Evolutionary conservation across 1,139 yeast genomes (phyloP).

Genomic region (Scheffersomyces quercinus): DNA sequence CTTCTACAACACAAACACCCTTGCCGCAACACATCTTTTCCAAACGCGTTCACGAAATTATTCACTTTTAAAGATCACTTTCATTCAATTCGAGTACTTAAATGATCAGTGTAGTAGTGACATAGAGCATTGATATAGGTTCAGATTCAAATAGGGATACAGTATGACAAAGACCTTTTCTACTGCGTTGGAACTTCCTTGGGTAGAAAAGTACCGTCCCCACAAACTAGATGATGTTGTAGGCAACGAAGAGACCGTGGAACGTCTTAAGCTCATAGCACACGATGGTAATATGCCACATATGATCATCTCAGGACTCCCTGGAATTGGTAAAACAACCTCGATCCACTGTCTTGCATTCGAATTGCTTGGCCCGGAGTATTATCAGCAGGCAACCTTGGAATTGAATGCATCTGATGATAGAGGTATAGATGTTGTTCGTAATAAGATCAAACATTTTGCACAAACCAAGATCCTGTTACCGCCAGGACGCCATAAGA

Average conservation of each 20-base stretch:
- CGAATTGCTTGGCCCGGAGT: constrained; percentile 69
- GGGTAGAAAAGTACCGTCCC: constrained; percentile 98
- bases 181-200: constrained; percentile 35
- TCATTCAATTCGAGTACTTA: too few relatives aligned
- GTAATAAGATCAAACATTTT: constrained; percentile 50
- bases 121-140: too few relatives aligned
- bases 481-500: constrained; percentile 69
- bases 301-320: constrained; percentile 88
- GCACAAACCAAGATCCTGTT: constrained; percentile 74
- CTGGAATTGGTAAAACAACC: constrained; percentile 97
- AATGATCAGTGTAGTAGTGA: too few relatives aligned
- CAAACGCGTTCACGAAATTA: too few relatives aligned
- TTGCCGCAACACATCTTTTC: too few relatives aligned
- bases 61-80: too few relatives aligned
- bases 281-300: constrained; percentile 97
- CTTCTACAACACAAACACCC: too few relatives aligned
- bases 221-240: constrained; percentile 76
- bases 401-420: constrained; percentile 66
- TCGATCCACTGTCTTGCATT: constrained; percentile 88
- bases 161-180: too few relatives aligned
- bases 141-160: too few relatives aligned
- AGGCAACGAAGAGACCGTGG: constrained; percentile 90
- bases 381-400: constrained; percentile 78
- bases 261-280: constrained; percentile 80
- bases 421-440: constrained; percentile 51